These are phyloP conservation scores for Macrocybe gigantea DNA, from an alignment of 768 basidiomycete species.

Conservation along the genomic window DNA sequence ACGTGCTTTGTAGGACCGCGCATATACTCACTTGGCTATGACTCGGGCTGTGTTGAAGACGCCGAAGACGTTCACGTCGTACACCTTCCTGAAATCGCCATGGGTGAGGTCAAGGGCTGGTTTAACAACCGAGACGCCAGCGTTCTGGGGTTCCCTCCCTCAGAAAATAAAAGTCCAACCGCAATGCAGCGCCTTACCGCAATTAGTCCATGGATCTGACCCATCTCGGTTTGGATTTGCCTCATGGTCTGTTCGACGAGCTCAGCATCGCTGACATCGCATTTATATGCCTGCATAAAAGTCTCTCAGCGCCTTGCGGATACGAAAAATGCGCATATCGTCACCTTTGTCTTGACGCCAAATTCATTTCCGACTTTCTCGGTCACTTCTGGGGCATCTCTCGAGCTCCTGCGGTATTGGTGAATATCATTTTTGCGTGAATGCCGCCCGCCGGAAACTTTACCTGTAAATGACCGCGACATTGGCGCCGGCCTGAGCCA, in stretches of 20 bases:
- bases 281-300: constrained; percentile 47
- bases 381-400: constrained; percentile 43
- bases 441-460: background rate
- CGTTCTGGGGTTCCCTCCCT: constrained; percentile 32
- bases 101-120: constrained; percentile 49
- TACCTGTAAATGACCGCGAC: constrained; percentile 61
- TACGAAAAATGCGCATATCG: constrained; percentile 7
- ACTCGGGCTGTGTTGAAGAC: constrained; percentile 61
- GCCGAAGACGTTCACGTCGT: constrained; percentile 56
- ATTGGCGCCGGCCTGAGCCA: constrained; percentile 48
- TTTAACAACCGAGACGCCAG: constrained; percentile 59
- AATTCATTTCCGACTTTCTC: constrained; percentile 40
- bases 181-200: constrained; percentile 30
- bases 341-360: constrained; percentile 34
- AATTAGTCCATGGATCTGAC: constrained; percentile 46
- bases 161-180: no score
- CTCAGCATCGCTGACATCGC: constrained; percentile 49
- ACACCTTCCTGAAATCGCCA: constrained; percentile 52
- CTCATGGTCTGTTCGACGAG: constrained; percentile 37
- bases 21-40: constrained; percentile 39
- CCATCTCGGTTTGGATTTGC: constrained; percentile 43
- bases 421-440: background rate
- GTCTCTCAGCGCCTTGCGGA: no score
- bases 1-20: no score
- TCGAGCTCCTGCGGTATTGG: constrained; percentile 29